A percentile compares a stretch with the other conserved stretches of the same genome.
These are phyloP conservation scores for Deinandra increscens DNA, from an alignment of 129 eudicot species.

Conservation along the genomic window DNA sequence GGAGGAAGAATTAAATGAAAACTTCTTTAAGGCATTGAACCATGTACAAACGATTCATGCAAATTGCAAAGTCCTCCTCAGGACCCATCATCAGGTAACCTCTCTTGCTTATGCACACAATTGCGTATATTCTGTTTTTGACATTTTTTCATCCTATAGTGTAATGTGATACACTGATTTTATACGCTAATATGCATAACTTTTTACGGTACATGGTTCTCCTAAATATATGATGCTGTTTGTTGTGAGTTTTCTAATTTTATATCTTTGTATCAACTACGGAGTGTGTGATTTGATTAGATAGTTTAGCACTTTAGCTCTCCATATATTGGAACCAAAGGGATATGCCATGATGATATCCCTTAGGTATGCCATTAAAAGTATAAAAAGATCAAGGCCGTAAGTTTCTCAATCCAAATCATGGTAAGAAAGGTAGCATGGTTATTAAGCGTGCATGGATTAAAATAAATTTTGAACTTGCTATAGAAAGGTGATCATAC, in stretches of 20 bases:
- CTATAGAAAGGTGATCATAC: neutral
- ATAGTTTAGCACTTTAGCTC: slow-evolving; percentile 2
- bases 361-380: slow-evolving; percentile 3
- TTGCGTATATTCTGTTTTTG: neutral
- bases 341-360: neutral
- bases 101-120: neutral
- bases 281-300: slow-evolving; percentile 4
- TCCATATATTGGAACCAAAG: slow-evolving; percentile 7
- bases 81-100: slow-evolving; percentile 95
- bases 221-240: neutral
- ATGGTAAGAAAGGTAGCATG: neutral
- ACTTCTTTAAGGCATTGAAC: slow-evolving; percentile 93
- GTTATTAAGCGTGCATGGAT: neutral
- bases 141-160: neutral
- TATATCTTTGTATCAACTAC: neutral
- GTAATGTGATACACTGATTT: neutral
- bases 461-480: neutral
- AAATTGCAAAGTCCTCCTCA: slow-evolving; percentile 89
- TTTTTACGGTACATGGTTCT: neutral
- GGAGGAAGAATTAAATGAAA: slow-evolving; percentile 84
- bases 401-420: slow-evolving; percentile 6
- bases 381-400: neutral
- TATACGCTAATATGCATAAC: neutral
- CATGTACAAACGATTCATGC: slow-evolving; percentile 98
- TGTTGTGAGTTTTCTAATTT: neutral